Conservation (phyloP, 1,284 basidiomycete species). For the Agaricales sp. region DNA sequence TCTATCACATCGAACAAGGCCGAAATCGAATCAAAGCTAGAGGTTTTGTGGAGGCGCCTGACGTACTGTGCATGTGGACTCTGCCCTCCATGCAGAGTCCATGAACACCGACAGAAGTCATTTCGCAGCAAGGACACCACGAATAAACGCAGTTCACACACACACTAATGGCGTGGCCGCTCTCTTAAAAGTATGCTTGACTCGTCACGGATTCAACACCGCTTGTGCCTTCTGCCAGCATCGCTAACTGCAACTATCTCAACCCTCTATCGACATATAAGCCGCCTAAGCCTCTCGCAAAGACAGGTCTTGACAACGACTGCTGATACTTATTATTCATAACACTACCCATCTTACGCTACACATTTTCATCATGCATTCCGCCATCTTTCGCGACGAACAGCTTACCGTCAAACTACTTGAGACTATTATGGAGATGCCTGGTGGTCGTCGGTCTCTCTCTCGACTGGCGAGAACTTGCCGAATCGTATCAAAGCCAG, state of each 20-base stretch:
- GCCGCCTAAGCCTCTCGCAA: neutral
- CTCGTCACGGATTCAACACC: neutral
- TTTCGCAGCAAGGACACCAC: slow-evolving; percentile 10
- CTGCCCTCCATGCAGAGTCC: slow-evolving; percentile 14
- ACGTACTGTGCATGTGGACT: neutral
- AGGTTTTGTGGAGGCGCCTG: no score
- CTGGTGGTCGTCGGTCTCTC: slow-evolving; percentile 51
- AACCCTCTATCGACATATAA: neutral
- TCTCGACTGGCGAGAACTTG: slow-evolving; percentile 66
- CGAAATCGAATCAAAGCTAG: neutral
- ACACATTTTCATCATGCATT: slow-evolving; percentile 37
- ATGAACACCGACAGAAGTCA: neutral
- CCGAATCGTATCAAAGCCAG: slow-evolving; percentile 58
- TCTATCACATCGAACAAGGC: no score
- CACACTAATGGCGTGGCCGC: neutral
- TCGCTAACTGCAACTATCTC: neutral
- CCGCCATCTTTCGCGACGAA: slow-evolving; percentile 50
- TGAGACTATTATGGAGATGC: slow-evolving; percentile 57
- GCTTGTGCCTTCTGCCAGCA: neutral
- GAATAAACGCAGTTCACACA: slow-evolving; percentile 18
- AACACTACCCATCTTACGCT: slow-evolving; percentile 6
- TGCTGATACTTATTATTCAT: slow-evolving; percentile 11
- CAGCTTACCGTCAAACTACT: slow-evolving; percentile 52
- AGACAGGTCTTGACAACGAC: neutral
- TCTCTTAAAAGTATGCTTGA: neutral